Base-by-base conservation (phyloP, 768 basidiomycete genomes). In the Saitozyma podzolica region DNA sequence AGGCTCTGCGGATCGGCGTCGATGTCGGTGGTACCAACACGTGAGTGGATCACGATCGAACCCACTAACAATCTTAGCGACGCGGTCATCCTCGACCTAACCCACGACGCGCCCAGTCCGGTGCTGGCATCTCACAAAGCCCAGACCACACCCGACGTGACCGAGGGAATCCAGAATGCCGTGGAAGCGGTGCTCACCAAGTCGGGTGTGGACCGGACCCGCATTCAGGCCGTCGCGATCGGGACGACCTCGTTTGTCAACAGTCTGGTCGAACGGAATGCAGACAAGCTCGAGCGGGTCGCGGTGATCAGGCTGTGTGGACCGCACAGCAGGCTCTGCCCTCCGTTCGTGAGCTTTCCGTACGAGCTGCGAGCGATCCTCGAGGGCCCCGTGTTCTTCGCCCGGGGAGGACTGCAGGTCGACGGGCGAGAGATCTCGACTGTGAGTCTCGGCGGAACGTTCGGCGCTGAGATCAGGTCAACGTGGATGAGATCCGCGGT, bases 181-280 rank as follows among this genome's bases (percentile, higher is more conserved):
- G 80, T 88, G 17, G 77, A 79, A 11, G 75, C 76, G 1, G 83
- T 86, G 6, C 76, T 88, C 53, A 72, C 80, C 8, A 81, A 79
- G 19, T 69, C 71, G 6, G n/a, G 72, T 1, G 70, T 83, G 6
- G 73, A 81, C 54, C 76, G 80, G 6, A 62, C 78, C 1, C 66
- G 81, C 0, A 80, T 88, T 41, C 79, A 84, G 54, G 83, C 84
- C 7, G 70, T 88, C 63, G 82, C 84, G 41, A 85, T 88, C 62
- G 87, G 87, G 41, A 87, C 87, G 0, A 87, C 87, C 80, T 83
- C 84, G 70, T 86, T 86, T 61, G 81, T 86, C 29, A 86, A 88
- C 64, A 85, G 86, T 0, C 83, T 88, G 2, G 81, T 88, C 16
- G 86, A 87, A 77, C 74, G 83, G 29, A 84, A 87, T 72, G 76